Conservation (phyloP, 345 rosid genomes). For the Populus nigra region DNA sequence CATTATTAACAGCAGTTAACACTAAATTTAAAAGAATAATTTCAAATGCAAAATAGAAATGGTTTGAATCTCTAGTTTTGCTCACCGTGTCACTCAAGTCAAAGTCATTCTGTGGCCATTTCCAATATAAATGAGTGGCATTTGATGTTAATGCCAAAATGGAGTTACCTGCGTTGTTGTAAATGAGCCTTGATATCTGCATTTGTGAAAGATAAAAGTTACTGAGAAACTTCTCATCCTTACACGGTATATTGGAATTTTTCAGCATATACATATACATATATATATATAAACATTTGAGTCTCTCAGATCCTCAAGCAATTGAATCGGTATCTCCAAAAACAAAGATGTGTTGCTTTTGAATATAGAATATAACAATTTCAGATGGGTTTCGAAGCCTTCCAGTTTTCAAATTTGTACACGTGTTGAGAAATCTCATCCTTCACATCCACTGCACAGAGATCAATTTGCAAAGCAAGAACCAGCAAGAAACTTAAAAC, state of each 20-base stretch:
- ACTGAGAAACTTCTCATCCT: neutral
- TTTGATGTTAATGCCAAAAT: conserved; percentile 45
- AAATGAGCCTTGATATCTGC: conserved; percentile 43
- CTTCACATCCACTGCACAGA: neutral
- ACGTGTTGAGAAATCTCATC: neutral
- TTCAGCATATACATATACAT: neutral
- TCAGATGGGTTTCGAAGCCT: neutral
- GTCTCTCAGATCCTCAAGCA: neutral
- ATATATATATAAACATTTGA: neutral
- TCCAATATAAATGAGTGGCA: conserved; percentile 42
- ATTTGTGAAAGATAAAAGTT: conserved; percentile 9
- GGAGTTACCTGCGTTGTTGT: conserved; percentile 41
- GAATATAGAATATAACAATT: neutral
- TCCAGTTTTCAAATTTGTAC: neutral
- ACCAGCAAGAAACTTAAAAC: neutral
- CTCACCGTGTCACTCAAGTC: conserved; percentile 35
- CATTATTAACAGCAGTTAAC: neutral
- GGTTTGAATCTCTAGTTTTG: neutral
- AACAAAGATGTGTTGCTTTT: neutral
- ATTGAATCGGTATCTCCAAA: neutral
- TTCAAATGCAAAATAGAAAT: conserved; percentile 2
- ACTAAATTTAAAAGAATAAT: neutral
- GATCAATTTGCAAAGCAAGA: neutral
- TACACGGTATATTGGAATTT: neutral
- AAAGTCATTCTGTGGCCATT: conserved; percentile 31